phyloP scores from a whole-genome alignment of 768 basidiomycete genomes.

The Tephrocybe sp. region DNA sequence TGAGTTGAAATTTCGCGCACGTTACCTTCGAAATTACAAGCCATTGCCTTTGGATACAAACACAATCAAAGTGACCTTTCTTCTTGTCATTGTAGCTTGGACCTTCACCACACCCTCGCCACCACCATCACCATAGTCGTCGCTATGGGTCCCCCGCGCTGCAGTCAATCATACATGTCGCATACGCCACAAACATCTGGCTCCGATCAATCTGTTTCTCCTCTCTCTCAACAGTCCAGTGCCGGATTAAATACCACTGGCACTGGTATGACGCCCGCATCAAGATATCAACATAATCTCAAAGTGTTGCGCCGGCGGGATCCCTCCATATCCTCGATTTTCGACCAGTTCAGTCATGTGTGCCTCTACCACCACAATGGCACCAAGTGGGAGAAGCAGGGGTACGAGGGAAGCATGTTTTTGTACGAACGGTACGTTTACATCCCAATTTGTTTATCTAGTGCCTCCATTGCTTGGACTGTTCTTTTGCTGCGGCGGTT shows the following conservation, averaged over 20 bases:
- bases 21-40: background rate
- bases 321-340: conserved; percentile 74
- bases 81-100: background rate
- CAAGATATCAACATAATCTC: conserved; percentile 75
- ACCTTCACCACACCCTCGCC: background rate
- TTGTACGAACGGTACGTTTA: conserved; percentile 74
- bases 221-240: conserved; percentile 20
- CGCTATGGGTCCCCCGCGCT: conserved; percentile 32
- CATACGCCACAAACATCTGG: conserved; percentile 14
- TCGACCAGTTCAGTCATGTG: conserved; percentile 88
- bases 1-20: conserved; percentile 9
- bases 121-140: conserved; percentile 3
- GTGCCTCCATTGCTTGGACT: background rate
- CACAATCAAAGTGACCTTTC: conserved; percentile 6
- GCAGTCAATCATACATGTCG: conserved; percentile 19
- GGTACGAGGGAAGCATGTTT: conserved; percentile 88
- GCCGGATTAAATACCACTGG: conserved; percentile 24
- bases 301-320: conserved; percentile 79
- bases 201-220: conserved; percentile 15
- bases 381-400: conserved; percentile 79
- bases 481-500: background rate
- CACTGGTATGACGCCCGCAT: conserved; percentile 61
- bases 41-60: conserved; percentile 7
- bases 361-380: conserved; percentile 78
- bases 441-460: background rate